Evolutionary conservation across 129 eudicot species (phyloP), one percentile per base, ranked within the genome.

Genomic region (Ambrosia artemisiifolia): DNA sequence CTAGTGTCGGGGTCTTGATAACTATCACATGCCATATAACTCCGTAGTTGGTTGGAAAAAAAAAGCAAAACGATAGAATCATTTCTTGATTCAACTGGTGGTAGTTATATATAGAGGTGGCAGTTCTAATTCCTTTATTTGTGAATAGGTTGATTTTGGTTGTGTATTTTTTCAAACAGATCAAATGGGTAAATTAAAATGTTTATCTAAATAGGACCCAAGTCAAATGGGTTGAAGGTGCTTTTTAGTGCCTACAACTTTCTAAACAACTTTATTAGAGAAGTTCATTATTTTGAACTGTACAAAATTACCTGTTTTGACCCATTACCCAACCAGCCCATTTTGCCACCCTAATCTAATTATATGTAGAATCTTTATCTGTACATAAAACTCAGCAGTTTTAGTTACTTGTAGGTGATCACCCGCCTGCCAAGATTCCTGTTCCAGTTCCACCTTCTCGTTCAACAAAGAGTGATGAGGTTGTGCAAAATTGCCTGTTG

Each of bases 391-490:
- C 78, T 43, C 55, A 63, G 75, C 63, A 67, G 64, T 63, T 35
- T 43, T 64, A 30, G 17, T 75, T 71, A 54, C 71, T 80, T 82
- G 67, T 80, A 93, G 98, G 96, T 84, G 81, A 85, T 70, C 98
- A 69, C 68, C 98, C 93, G 30, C 98, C 98, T 48, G 92, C 98
- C 65, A 90, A 93, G 88, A 89, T 93, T 57, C 98, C 98, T 64
- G 86, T 89, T 80, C 98, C 98, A 69, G 79, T 93, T 67, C 98
- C 96, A 60, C 87, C 91, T 70, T 85, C 90, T 51, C 86, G 65
- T 63, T 73, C 75, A 2, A 61, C 80, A 56, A 87, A 84, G 87
- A 85, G 73, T 70, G 82, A 82, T 46, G 92, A 90, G 98, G 98
- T 89, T 77, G 48, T 56, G 48, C 53, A 30, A 10, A 66, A 67